These are phyloP conservation scores for Backusella morwellensis DNA, from an alignment of 192 early-diverging fungal genomes.

Conservation along the genomic window DNA sequence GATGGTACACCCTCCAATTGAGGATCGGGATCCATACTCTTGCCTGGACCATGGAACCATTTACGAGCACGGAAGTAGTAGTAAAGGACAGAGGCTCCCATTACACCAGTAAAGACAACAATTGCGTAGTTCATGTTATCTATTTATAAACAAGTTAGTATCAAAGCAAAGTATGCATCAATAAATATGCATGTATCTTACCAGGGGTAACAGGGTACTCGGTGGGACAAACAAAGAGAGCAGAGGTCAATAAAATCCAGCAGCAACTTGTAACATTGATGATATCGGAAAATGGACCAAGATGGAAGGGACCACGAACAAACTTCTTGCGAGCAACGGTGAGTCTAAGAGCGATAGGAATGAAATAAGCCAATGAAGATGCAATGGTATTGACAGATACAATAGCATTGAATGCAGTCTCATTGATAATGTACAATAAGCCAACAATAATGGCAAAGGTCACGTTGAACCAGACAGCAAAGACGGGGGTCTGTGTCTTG, in stretches of 20 bases:
- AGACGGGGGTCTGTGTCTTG: slow-evolving; percentile 39
- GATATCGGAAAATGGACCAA: slow-evolving; percentile 41
- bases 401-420: slow-evolving; percentile 45
- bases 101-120: slow-evolving; percentile 36
- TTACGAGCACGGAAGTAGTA: slow-evolving; percentile 41
- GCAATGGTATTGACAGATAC: slow-evolving; percentile 57
- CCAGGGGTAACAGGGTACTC: slow-evolving; percentile 39
- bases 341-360: slow-evolving; percentile 46
- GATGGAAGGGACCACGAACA: slow-evolving; percentile 45
- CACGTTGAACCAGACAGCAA: slow-evolving; percentile 47
- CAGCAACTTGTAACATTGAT: slow-evolving; percentile 30
- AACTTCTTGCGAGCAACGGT: slow-evolving; percentile 41
- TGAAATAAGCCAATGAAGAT: slow-evolving; percentile 46
- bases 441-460: slow-evolving; percentile 45
- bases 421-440: slow-evolving; percentile 42
- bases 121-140: slow-evolving; percentile 47
- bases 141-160: not conserved
- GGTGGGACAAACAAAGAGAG: slow-evolving; percentile 43
- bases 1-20: slow-evolving; percentile 1
- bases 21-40: slow-evolving; percentile 1
- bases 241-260: slow-evolving; percentile 40
- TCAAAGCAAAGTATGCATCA: not conserved
- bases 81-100: slow-evolving; percentile 39
- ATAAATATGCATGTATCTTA: not conserved
- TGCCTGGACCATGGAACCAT: slow-evolving; percentile 39